These are phyloP conservation scores for Penicillium sp. DNA, from an alignment of 2,329 filamentous ascomycete genomes.

Conservation along the genomic window DNA sequence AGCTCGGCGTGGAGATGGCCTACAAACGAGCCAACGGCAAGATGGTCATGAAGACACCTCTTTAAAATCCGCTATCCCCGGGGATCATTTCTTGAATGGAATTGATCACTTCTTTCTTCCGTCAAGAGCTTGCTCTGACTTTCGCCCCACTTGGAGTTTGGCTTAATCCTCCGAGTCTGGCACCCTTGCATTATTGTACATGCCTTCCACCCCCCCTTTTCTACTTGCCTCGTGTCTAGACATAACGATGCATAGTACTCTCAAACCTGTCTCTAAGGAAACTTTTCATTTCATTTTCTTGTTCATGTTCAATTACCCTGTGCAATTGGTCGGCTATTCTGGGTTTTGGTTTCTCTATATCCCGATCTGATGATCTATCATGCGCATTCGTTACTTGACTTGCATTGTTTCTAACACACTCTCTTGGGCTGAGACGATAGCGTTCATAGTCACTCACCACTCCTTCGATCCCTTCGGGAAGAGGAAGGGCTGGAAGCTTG, in stretches of 20 bases:
- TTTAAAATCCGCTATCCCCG: slow-evolving; percentile 5
- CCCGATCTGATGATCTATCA: slow-evolving; percentile 5
- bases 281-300: slow-evolving; percentile 1
- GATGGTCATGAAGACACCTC: slow-evolving; percentile 35
- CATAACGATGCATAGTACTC: slow-evolving; percentile 11
- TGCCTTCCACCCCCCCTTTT: slow-evolving; percentile 10
- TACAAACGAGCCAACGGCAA: slow-evolving; percentile 39
- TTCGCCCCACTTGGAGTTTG: neutral
- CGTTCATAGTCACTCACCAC: neutral
- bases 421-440: slow-evolving; percentile 1
- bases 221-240: slow-evolving; percentile 10
- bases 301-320: slow-evolving; percentile 9
- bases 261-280: neutral
- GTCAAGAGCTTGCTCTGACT: neutral
- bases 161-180: neutral
- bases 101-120: neutral
- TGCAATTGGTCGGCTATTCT: neutral
- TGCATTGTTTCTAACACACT: slow-evolving; percentile 5
- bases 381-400: slow-evolving; percentile 8
- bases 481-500: neutral
- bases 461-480: neutral
- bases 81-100: neutral
- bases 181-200: slow-evolving; percentile 19
- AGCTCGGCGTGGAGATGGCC: slow-evolving; percentile 31
- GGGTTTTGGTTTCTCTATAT: slow-evolving; percentile 1